Base-by-base conservation (phyloP, 2,329 filamentous ascomycete species). In the Botrytis porri region DNA sequence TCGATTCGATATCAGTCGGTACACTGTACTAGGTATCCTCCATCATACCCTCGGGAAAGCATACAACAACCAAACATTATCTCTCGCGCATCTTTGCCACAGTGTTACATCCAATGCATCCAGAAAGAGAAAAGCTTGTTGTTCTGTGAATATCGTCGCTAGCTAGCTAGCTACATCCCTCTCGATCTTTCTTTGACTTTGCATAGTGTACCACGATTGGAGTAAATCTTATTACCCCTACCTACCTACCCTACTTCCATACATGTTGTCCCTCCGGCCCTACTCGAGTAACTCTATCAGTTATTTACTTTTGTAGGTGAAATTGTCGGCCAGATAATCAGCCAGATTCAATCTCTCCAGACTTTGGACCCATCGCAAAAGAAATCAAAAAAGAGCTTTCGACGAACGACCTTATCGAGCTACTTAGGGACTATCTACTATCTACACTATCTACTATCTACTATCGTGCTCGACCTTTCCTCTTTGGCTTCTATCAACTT, bases 81-180 rank as follows among this genome's bases (percentile, higher is more conserved):
- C n/a, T 35, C 62, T 64, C 29, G 7, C 20, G 32, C 41, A 54
- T 51, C 69, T 16, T 12, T 41, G n/a, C 59, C 25, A 48, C 43
- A 64, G 25, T 43, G 22, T 60, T 62, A 25, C 57, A 48, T 25
- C 41, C 22, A 37, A 59, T 70, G 41, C 69, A 63, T 48, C 14
- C 35, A 4, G 25, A 39, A 16, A 54, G 32, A 67, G 35, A 20
- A 20, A 25, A 57, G 35, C 35, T 54, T 54, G 35, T 43, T 54
- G 7, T 63, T 71, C 43, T 48, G 59, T 63, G 69, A 71, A 69
- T 61, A 71, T 64, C 69, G 39, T 63, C 69, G n/a, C 35, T 29
- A 54, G 14, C 51, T 29, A 54, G 14, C 51, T 57, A 18, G 14
- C n/a, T 3, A 18, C 51, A n/a, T 54, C 48, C 45, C 10, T 48